A percentile compares a stretch with the other conserved stretches of the same genome.
phyloP scores from a whole-genome alignment of 352 stramenopile genomes.

The Phytophthora europaea region DNA sequence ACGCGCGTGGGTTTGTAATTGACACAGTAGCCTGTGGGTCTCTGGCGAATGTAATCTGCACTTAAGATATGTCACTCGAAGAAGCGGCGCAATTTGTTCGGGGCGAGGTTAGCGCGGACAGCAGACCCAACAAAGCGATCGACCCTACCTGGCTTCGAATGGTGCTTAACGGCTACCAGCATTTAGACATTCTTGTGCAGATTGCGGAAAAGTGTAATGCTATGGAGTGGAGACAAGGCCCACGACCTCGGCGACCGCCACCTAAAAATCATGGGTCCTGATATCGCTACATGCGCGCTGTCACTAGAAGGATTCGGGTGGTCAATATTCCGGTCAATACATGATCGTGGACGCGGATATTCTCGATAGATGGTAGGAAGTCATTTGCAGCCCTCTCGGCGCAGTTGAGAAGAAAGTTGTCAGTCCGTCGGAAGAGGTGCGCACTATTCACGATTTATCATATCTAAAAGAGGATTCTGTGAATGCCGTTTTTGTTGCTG shows the following conservation, averaged over 20 bases:
- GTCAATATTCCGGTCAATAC: slow-evolving; percentile 24
- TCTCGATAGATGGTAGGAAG: not conserved
- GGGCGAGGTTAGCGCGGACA: not conserved
- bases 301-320: slow-evolving; percentile 14
- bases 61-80: not conserved
- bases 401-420: slow-evolving; percentile 29
- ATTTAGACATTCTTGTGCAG: not conserved
- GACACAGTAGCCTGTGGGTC: not conserved
- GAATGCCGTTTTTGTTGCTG: slow-evolving; percentile 7
- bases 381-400: slow-evolving; percentile 19
- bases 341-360: slow-evolving; percentile 19
- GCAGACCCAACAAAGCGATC: not conserved
- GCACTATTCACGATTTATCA: slow-evolving; percentile 26
- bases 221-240: not conserved
- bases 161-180: not conserved
- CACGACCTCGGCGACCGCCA: not conserved
- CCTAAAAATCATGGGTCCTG: slow-evolving; percentile 15
- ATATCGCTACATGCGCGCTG: not conserved
- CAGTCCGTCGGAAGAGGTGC: slow-evolving; percentile 10
- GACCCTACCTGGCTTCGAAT: not conserved
- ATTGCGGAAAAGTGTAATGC: slow-evolving; percentile 13
- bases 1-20: not conserved
- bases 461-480: slow-evolving; percentile 7
- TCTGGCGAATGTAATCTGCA: not conserved
- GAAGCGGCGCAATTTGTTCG: not conserved